Evolutionary conservation across 2,329 filamentous ascomycete genomes (phyloP), one percentile per base, ranked within the genome.

Genomic region (Fusarium lyarnte): DNA sequence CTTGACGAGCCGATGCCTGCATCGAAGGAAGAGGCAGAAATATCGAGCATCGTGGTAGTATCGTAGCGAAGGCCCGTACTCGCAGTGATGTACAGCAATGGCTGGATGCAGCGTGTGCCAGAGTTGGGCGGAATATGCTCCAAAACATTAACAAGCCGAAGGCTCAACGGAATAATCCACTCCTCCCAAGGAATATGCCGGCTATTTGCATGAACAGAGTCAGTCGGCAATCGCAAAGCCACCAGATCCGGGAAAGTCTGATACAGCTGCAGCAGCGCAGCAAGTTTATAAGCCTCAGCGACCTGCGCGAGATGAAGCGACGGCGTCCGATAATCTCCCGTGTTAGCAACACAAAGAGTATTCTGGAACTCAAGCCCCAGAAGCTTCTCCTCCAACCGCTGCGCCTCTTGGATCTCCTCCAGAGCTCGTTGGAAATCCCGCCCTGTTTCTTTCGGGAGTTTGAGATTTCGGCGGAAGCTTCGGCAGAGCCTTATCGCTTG

Each of bases 271-370:
- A 84, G 69, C 8, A 84, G 59, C 0, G 82, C 80, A 2, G 80
- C 78, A 9, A 84, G 72, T 31, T 82, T 79, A 43, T 83, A 84
- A 0, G 81, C 82, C 61, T 84, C 82, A n/a, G 82, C 82, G 3
- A 82, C 79, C 12, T 76, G 71, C 3, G 78, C 76, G 1, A 84
- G 79, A 47, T 84, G 81, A 4, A 75, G 61, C 3, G 71, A 67
- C 0, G 79, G 81, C 2, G 76, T 77, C 7, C 64, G 63, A 23
- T 75, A 59, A 52, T 83, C 81, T 2, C 80, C 82, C 0, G 80
- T 82, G 11, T 78, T 79, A 8, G 75, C 66, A 5, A 66, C 46
- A 19, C 61, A 39, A 25, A 68, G 25, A 13, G 35, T 38, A 21
- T 36, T 43, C 11, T 74, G 54, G 58, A 75, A 78, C 9, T 83